Evolutionary conservation across 768 basidiomycete species (phyloP).

Genomic region (Amanita fuliginea): DNA sequence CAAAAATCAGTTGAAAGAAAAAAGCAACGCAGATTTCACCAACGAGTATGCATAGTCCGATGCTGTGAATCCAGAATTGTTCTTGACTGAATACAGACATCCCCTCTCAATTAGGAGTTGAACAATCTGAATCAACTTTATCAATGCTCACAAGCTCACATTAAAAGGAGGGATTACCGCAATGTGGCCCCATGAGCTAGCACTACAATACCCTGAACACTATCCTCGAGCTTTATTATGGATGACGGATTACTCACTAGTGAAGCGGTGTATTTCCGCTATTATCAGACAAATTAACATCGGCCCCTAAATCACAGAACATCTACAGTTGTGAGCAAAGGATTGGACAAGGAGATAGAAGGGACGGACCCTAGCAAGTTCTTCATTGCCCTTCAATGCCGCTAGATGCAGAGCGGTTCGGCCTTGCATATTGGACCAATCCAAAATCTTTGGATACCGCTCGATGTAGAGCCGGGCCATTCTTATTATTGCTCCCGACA

Average conservation of each 20-base stretch:
- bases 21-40: slow-evolving; percentile 16
- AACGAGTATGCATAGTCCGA: slow-evolving; percentile 90
- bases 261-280: slow-evolving; percentile 90
- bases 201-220: slow-evolving; percentile 30
- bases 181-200: slow-evolving; percentile 82
- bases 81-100: slow-evolving; percentile 71
- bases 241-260: slow-evolving; percentile 47
- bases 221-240: slow-evolving; percentile 1
- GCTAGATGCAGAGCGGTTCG: slow-evolving; percentile 88
- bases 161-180: slow-evolving; percentile 35
- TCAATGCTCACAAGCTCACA: slow-evolving; percentile 1
- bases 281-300: slow-evolving; percentile 82
- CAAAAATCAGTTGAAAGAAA: slow-evolving; percentile 1
- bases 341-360: neutral
- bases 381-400: slow-evolving; percentile 81
- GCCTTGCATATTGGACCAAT: slow-evolving; percentile 88
- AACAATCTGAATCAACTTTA: slow-evolving; percentile 43
- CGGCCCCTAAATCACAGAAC: slow-evolving; percentile 85
- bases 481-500: slow-evolving; percentile 61
- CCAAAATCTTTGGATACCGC: slow-evolving; percentile 75
- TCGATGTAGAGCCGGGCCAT: slow-evolving; percentile 87
- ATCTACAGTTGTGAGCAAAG: slow-evolving; percentile 39
- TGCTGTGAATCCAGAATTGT: slow-evolving; percentile 87
- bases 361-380: slow-evolving; percentile 66
- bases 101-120: slow-evolving; percentile 84